A percentile compares a stretch with the other conserved stretches of the same genome.
phyloP scores from a whole-genome alignment of 2,329 filamentous ascomycete genomes.

The Pseudopyricularia javanii region DNA sequence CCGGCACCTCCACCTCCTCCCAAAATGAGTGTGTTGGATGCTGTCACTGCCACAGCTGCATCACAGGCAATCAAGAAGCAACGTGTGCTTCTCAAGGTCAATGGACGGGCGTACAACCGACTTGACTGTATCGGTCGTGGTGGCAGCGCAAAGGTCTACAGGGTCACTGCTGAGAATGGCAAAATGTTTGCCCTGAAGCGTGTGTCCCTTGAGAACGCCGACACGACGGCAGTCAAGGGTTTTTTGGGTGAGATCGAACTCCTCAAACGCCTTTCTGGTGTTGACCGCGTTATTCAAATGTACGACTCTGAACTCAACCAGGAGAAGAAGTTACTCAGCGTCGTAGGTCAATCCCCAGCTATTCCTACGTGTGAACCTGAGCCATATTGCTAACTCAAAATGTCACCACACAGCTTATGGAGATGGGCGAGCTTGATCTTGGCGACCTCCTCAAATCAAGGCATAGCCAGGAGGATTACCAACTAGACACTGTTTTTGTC shows the following conservation, averaged over 20 bases:
- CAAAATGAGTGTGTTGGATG: constrained; percentile 93
- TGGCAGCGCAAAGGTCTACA: constrained; percentile 88
- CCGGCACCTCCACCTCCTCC: constrained; percentile 73
- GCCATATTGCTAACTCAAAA: neutral
- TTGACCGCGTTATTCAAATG: constrained; percentile 81
- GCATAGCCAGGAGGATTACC: constrained; percentile 58
- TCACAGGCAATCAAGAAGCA: constrained; percentile 58
- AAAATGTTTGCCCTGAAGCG: constrained; percentile 91
- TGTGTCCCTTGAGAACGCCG: constrained; percentile 80
- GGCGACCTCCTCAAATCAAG: constrained; percentile 70
- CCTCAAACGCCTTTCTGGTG: constrained; percentile 65
- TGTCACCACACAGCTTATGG: constrained; percentile 61
- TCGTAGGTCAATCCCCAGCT: constrained; percentile 43
- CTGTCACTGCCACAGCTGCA: constrained; percentile 72
- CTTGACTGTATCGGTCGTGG: constrained; percentile 86
- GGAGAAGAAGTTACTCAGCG: constrained; percentile 75
- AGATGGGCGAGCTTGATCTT: constrained; percentile 89
- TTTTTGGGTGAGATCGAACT: constrained; percentile 96
- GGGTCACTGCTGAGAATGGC: constrained; percentile 93
- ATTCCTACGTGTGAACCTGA: neutral
- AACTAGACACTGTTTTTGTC: constrained; percentile 79
- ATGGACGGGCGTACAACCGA: constrained; percentile 81
- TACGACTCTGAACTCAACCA: constrained; percentile 91
- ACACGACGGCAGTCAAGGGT: constrained; percentile 70
- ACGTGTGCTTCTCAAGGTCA: constrained; percentile 74